Base-by-base conservation (phyloP, 768 basidiomycete species). In the Punctularia strigosozonata region DNA sequence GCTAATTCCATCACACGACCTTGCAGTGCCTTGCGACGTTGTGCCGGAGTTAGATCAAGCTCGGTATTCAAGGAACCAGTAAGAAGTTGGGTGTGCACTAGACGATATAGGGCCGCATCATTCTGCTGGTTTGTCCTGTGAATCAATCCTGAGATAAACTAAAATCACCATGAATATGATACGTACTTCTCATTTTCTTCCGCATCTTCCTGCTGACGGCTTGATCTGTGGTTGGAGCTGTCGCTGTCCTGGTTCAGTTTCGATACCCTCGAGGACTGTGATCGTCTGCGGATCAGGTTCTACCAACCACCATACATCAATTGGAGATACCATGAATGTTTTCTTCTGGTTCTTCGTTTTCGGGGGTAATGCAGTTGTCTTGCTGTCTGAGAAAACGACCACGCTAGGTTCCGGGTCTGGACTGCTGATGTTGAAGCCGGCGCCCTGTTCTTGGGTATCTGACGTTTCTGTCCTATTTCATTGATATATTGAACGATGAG, bases 11-110 rank as follows among this genome's bases (percentile, higher is more conserved):
- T 52, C 13, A 89, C 65, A 33, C 87, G 80, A 14, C 87, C 87
- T 21, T 77, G 75, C 24, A 90, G 52, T 0, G 85, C 84, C 53
- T 79, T 87, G 28, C 71, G 72, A 23, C 74, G 73, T 46, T 84
- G 69, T 4, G 80, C 82, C 20, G 78, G 70, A 14, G 71, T 68
- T 39, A 83, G 50, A 41, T 77, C 54, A 14, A 85, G 62, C 3
- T 79, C 75, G 2, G 70, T 59, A 50, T 77, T 67, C 6, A 80
- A 56, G 4, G 82, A 84, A 7, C 81, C 84, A 6, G 87, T 81
- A 5, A 90, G 62, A 4, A 90, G 60, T 45, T 79, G 69, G 0
- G 86, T 88, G 53, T 90, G 87, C 13, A 90, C 70, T 4, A 90
- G 63, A 37, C 74, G 77, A 54, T 88, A 84, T 12, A 90, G 68